Evolutionary conservation across 2,329 filamentous ascomycete genomes (phyloP), one percentile per base, ranked within the genome.

Genomic region (Piedraia hortae): DNA sequence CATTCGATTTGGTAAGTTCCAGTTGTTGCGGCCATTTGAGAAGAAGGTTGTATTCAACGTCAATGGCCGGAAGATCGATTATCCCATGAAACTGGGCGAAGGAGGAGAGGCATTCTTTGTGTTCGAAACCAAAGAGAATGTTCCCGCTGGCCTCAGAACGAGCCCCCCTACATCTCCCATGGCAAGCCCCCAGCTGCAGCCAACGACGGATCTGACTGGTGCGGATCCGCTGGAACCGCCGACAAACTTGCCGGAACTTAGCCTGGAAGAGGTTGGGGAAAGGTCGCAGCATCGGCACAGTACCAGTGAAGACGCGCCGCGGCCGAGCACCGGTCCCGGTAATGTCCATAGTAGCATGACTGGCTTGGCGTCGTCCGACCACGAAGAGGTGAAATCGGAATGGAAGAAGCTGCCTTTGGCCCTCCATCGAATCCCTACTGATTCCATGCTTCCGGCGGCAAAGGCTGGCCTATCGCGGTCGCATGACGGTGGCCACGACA

Each of bases 31-130:
- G 11, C 85, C 85, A 0, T 91, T 69, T 28, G 85, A 97, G 48
- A 97, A 97, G 52, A 97, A 93, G 61, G 85, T 97, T 39, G 80
- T 93, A 48, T 97, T 97, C 51, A 62, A 62, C 36, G 80, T 97
- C 57, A 97, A 97, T 55, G 72, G 74, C 38, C 51, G 61, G 28
- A 88, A 85, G 48, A 78, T 90, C 44, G 59, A 85, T 34, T 91
- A 89, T 53, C 67, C 85, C 20, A 97, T 97, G 85, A 97, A 97
- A 51, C 59, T 97, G 10, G 85, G 85, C 19, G 85, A 97, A 43
- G 85, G 77, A 23, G 85, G 85, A 32, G 85, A 97, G 51, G 85
- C 85, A 12, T 97, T 97, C 51, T 97, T 97, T 46, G 78, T 97
- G 31, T 93, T 97, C 39, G 78, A 93, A 50, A 97, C 85, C 5